These are phyloP conservation scores for Apiospora sp. DNA, from an alignment of 2,329 filamentous ascomycete species.

Conservation along the genomic window DNA sequence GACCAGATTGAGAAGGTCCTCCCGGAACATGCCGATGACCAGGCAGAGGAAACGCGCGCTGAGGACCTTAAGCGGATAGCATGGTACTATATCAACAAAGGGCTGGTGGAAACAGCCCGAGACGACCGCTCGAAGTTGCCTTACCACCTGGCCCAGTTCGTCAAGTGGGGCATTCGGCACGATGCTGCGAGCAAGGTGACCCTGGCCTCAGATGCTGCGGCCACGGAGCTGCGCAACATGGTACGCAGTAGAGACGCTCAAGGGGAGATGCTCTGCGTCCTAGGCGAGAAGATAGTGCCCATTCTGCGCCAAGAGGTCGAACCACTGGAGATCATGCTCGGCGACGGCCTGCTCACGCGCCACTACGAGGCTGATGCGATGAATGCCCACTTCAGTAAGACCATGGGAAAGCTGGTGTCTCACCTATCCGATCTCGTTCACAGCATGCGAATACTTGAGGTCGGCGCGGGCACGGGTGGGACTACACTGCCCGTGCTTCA, in stretches of 20 bases:
- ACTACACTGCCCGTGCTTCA: slow-evolving; percentile 29
- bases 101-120: slow-evolving; percentile 31
- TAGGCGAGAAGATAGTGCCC: slow-evolving; percentile 35
- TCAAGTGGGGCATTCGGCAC: slow-evolving; percentile 31
- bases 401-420: slow-evolving; percentile 21
- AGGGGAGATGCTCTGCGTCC: slow-evolving; percentile 35
- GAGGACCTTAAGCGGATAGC: slow-evolving; percentile 31
- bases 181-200: slow-evolving; percentile 23
- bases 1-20: slow-evolving; percentile 38
- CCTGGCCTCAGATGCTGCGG: slow-evolving; percentile 25
- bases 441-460: slow-evolving; percentile 30
- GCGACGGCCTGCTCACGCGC: slow-evolving; percentile 36
- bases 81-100: slow-evolving; percentile 34
- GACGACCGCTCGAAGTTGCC: slow-evolving; percentile 34
- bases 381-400: slow-evolving; percentile 28
- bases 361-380: slow-evolving; percentile 31
- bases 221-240: slow-evolving; percentile 26
- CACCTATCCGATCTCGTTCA: slow-evolving; percentile 31
- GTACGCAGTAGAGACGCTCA: slow-evolving; percentile 30
- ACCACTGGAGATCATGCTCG: slow-evolving; percentile 40
- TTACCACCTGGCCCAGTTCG: slow-evolving; percentile 33
- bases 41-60: slow-evolving; percentile 36
- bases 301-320: slow-evolving; percentile 38
- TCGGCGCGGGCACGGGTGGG: slow-evolving; percentile 32
- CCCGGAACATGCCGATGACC: slow-evolving; percentile 36